Evolutionary conservation across 495 filamentous ascomycete species (phyloP).

Genomic region (Podospora conica): DNA sequence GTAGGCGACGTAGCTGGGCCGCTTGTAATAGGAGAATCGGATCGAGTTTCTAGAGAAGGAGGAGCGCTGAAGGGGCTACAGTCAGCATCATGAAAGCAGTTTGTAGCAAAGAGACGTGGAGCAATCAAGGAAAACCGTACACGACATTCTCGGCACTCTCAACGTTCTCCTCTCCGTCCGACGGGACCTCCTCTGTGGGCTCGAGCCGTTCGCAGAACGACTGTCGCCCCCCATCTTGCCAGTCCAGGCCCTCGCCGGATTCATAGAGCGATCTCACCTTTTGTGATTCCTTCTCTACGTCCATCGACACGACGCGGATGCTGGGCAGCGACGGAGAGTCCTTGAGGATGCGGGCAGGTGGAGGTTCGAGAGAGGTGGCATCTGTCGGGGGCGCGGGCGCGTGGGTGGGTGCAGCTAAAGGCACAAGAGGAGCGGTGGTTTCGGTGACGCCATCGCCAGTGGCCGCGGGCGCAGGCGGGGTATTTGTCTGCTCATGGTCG

Average conservation of each 20-base stretch:
- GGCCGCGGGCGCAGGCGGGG: neutral
- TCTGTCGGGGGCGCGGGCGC: neutral
- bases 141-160: constrained; percentile 46
- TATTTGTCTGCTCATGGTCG: neutral
- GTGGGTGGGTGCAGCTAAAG: neutral
- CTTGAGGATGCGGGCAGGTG: constrained; percentile 5
- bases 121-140: constrained; percentile 46
- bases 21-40: constrained; percentile 17
- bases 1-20: constrained; percentile 13
- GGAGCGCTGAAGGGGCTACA: neutral
- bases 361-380: constrained; percentile 6
- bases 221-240: constrained; percentile 50
- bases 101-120: constrained; percentile 27
- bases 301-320: constrained; percentile 60
- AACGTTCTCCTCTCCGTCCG: constrained; percentile 42
- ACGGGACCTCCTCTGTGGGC: constrained; percentile 44
- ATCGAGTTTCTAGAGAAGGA: constrained; percentile 10
- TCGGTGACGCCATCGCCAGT: neutral
- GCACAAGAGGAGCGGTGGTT: neutral
- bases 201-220: constrained; percentile 37
- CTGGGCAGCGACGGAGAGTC: constrained; percentile 31
- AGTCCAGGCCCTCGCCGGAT: constrained; percentile 55
- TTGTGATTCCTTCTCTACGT: constrained; percentile 78
- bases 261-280: constrained; percentile 92
- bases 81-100: constrained; percentile 15